Evolutionary conservation across 768 basidiomycete genomes (phyloP).

Genomic region (Multifurca ochricompacta): DNA sequence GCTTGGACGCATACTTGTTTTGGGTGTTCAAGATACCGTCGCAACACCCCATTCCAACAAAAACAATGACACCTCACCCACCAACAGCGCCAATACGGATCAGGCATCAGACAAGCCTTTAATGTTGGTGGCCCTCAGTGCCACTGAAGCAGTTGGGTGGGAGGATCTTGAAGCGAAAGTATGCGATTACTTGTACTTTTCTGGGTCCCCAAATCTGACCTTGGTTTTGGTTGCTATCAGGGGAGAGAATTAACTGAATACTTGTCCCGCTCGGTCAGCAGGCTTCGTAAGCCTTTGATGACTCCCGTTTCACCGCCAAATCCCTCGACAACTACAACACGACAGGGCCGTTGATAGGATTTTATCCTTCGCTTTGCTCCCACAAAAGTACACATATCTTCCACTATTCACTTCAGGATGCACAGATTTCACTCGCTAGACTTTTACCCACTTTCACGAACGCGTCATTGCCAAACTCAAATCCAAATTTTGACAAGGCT

Average conservation of each 20-base stretch:
- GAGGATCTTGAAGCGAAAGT: slow-evolving; percentile 58
- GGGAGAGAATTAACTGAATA: slow-evolving; percentile 28
- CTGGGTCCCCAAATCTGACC: too few relatives aligned
- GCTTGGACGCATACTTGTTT: slow-evolving; percentile 65
- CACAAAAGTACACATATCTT: slow-evolving; percentile 9
- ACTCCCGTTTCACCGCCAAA: slow-evolving; percentile 11
- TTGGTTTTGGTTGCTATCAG: slow-evolving; percentile 20
- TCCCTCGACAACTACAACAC: slow-evolving; percentile 6
- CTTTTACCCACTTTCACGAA: not conserved
- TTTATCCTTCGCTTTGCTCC: not conserved
- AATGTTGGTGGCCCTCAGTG: slow-evolving; percentile 64
- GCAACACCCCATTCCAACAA: slow-evolving; percentile 1
- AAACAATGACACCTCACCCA: slow-evolving; percentile 21
- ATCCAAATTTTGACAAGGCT: not conserved
- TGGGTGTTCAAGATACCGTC: slow-evolving; percentile 45
- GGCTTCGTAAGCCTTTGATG: slow-evolving; percentile 27
- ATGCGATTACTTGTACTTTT: too few relatives aligned
- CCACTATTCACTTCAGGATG: not conserved
- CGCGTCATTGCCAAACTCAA: not conserved
- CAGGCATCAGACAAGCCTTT: slow-evolving; percentile 37
- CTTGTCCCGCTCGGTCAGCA: slow-evolving; percentile 33
- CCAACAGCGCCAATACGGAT: slow-evolving; percentile 8
- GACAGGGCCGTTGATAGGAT: slow-evolving; percentile 21
- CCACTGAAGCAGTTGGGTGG: slow-evolving; percentile 56
- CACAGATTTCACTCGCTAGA: not conserved